These are phyloP conservation scores for Raffaelea ambrosiae DNA, from an alignment of 2,329 filamentous ascomycete genomes.

Conservation along the genomic window DNA sequence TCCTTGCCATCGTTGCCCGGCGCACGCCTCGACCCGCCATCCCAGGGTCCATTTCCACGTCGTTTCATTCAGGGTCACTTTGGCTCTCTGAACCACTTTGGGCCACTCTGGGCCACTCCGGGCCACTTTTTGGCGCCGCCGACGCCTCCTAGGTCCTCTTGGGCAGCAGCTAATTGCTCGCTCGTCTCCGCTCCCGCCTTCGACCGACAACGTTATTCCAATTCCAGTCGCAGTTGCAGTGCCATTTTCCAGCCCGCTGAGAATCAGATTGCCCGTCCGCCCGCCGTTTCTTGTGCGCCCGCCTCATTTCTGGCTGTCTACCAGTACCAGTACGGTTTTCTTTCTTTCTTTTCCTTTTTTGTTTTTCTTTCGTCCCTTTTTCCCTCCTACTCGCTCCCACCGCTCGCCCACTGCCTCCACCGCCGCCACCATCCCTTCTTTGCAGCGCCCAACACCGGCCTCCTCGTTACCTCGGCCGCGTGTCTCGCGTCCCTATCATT, in stretches of 20 bases:
- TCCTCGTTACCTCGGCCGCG: neutral
- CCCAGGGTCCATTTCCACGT: too few relatives aligned
- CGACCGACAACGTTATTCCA: neutral
- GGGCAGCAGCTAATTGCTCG: neutral
- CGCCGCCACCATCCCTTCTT: neutral
- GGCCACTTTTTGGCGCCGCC: neutral
- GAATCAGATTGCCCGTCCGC: neutral
- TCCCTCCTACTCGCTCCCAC: neutral
- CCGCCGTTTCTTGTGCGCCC: neutral
- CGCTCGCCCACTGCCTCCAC: neutral
- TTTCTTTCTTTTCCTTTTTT: neutral
- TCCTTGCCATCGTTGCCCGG: too few relatives aligned
- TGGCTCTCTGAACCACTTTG: too few relatives aligned
- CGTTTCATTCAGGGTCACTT: too few relatives aligned
- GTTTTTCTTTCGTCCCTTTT: slow-evolving; percentile 3
- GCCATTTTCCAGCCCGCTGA: neutral
- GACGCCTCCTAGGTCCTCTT: too few relatives aligned
- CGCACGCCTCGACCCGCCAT: too few relatives aligned
- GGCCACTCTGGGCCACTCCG: neutral
- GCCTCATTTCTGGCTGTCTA: slow-evolving; percentile 2
- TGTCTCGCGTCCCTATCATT: too few relatives aligned
- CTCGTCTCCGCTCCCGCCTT: neutral
- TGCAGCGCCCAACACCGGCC: neutral
- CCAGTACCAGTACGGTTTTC: neutral
- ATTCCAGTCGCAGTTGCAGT: neutral